Base-by-base conservation (phyloP, 371 early-diverging fungal species). In the Chytridium lagenaria region DNA sequence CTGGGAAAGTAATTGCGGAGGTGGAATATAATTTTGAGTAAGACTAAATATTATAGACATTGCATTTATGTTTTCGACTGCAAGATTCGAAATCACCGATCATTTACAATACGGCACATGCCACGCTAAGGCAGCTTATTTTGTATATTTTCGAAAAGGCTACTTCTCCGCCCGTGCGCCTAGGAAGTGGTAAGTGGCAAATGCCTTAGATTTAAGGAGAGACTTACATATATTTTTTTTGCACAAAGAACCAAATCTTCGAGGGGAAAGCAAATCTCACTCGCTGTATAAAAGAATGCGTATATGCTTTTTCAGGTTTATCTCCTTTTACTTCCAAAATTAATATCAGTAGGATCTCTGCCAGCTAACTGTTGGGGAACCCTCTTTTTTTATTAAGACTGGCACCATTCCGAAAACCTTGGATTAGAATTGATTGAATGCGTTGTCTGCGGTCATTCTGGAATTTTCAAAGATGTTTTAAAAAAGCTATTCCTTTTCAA, bases 131-230 rank as follows among this genome's bases (percentile, higher is more conserved):
- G 16, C 99, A 98, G 71, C 78, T 98, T 44, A 93, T 97, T 15
- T 92, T 95, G 1, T 88, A 91, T 61, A 90, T 94, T n/a, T 98
- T 97, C 84, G 99, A 97, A 68, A 94, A 94, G 68, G 93, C 95
- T 1, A 86, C 84, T 19, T 79, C 40, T n/a, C n/a, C n/a, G n/a
- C n/a, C n/a, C n/a, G n/a, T n/a, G n/a, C n/a, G n/a, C n/a, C n/a
- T n/a, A n/a, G n/a, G n/a, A n/a, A n/a, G n/a, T n/a, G n/a, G n/a
- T n/a, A n/a, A n/a, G n/a, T n/a, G n/a, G n/a, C n/a, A n/a, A n/a
- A n/a, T n/a, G n/a, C n/a, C n/a, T n/a, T n/a, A n/a, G n/a, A n/a
- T n/a, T n/a, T n/a, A n/a, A n/a, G n/a, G n/a, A n/a, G n/a, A n/a
- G n/a, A n/a, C n/a, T n/a, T n/a, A n/a, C n/a, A n/a, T n/a, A n/a